These are phyloP conservation scores for Austroboletus novae-zelandiae DNA, from an alignment of 1,284 basidiomycete genomes.

Conservation along the genomic window DNA sequence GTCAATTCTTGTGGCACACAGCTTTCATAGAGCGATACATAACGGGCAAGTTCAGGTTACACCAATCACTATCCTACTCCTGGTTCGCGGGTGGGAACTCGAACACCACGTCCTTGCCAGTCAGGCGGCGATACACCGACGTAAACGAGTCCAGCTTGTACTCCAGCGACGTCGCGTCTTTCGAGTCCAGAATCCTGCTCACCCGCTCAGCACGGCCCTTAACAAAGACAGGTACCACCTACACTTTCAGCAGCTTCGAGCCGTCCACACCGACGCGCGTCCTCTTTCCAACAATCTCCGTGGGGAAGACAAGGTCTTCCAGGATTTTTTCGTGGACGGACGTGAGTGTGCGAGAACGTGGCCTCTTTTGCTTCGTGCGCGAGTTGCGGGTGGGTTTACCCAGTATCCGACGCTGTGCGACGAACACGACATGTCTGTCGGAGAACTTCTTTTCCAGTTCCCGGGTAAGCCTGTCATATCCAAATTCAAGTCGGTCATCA, in stretches of 20 bases:
- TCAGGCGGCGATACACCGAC: constrained; percentile 90
- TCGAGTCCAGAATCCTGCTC: constrained; percentile 91
- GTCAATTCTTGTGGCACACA: constrained; percentile 22
- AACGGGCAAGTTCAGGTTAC: constrained; percentile 30
- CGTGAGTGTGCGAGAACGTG: constrained; percentile 95
- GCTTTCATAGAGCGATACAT: constrained; percentile 19
- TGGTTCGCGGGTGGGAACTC: constrained; percentile 77
- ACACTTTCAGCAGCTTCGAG: constrained; percentile 94
- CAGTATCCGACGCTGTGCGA: constrained; percentile 98
- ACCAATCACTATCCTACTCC: constrained; percentile 43
- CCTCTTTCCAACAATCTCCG: constrained; percentile 98
- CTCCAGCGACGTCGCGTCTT: constrained; percentile 97
- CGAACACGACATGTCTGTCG: constrained; percentile 97
- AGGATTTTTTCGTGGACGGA: constrained; percentile 98
- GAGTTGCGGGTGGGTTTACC: constrained; percentile 96
- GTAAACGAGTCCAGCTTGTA: constrained; percentile 99
- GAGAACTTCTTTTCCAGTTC: constrained; percentile 99
- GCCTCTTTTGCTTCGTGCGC: constrained; percentile 93
- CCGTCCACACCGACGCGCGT: constrained; percentile 90
- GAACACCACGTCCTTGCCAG: constrained; percentile 92
- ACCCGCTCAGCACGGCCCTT: constrained; percentile 16
- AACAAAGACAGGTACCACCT: constrained; percentile 39
- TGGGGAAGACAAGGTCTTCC: constrained; percentile 98
- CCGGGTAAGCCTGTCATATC: constrained; percentile 79
- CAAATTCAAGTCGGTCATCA: constrained; percentile 6